A percentile compares a stretch with the other conserved stretches of the same genome.
phyloP scores from a whole-genome alignment of 2,329 filamentous ascomycete genomes.

The Trichoderma aggressivum region DNA sequence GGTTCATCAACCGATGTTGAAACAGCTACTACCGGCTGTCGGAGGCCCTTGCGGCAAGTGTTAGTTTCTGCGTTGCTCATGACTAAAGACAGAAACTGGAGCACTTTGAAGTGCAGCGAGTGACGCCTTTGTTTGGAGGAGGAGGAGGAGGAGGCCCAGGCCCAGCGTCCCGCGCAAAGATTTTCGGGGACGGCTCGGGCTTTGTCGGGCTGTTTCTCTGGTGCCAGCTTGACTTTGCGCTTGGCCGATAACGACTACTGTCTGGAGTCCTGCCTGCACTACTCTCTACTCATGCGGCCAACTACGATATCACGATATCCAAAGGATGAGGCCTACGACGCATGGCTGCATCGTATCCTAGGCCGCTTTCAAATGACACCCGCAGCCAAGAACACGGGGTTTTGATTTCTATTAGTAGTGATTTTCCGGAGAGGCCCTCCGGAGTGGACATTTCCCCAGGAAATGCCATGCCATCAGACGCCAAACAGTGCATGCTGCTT shows the following conservation, averaged over 20 bases:
- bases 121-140: neutral
- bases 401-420: constrained; percentile 16
- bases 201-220: neutral
- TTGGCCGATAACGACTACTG: neutral
- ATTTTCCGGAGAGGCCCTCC: constrained; percentile 11
- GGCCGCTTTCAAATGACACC: neutral
- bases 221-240: neutral
- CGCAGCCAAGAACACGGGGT: constrained; percentile 7
- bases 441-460: constrained; percentile 17
- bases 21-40: neutral
- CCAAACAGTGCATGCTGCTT: neutral
- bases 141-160: constrained; percentile 1
- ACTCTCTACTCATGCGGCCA: neutral
- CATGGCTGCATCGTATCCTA: neutral
- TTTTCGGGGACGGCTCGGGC: constrained; percentile 15
- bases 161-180: neutral
- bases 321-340: neutral
- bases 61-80: neutral
- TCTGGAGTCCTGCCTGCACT: neutral
- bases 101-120: neutral
- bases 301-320: neutral
- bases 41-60: neutral
- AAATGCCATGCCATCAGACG: constrained; percentile 15
- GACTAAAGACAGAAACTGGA: neutral
- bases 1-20: neutral